Conservation (phyloP, 257 asterid species). For the Datura wrightii region DNA sequence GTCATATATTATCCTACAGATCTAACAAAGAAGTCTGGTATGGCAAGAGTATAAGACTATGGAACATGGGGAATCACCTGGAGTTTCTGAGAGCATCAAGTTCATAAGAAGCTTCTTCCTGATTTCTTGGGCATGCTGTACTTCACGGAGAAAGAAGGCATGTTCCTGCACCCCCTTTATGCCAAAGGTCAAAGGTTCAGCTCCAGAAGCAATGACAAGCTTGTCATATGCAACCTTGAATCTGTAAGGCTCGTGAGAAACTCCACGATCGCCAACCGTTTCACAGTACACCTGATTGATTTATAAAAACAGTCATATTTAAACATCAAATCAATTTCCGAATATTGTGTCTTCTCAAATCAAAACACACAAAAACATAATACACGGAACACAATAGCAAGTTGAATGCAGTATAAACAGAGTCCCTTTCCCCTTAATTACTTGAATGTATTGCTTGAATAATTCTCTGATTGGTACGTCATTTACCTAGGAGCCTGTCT, state of each 20-base stretch:
- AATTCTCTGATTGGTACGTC: not conserved
- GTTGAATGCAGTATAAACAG: slow-evolving; percentile 20
- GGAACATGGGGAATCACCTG: slow-evolving; percentile 57
- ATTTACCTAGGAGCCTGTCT: not conserved
- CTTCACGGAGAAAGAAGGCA: slow-evolving; percentile 89
- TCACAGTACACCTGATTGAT: slow-evolving; percentile 71
- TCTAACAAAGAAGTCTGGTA: not conserved
- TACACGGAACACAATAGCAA: not conserved
- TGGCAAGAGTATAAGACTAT: not conserved
- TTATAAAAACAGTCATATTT: not conserved
- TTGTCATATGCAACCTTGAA: slow-evolving; percentile 91
- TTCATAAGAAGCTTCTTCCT: slow-evolving; percentile 87
- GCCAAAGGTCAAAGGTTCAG: slow-evolving; percentile 90
- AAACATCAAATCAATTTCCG: not conserved
- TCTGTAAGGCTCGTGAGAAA: slow-evolving; percentile 51
- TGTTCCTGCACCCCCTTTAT: slow-evolving; percentile 83
- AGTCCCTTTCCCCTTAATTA: not conserved
- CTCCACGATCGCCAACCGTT: slow-evolving; percentile 52
- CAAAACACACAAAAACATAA: not conserved
- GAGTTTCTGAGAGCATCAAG: slow-evolving; percentile 87
- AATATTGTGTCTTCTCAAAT: not conserved
- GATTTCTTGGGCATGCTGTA: slow-evolving; percentile 88
- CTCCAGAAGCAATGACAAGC: slow-evolving; percentile 89
- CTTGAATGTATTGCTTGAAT: not conserved
- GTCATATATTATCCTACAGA: not conserved